These are phyloP conservation scores for Dryadomyces sulphureus DNA, from an alignment of 2,329 filamentous ascomycete genomes.

Conservation along the genomic window DNA sequence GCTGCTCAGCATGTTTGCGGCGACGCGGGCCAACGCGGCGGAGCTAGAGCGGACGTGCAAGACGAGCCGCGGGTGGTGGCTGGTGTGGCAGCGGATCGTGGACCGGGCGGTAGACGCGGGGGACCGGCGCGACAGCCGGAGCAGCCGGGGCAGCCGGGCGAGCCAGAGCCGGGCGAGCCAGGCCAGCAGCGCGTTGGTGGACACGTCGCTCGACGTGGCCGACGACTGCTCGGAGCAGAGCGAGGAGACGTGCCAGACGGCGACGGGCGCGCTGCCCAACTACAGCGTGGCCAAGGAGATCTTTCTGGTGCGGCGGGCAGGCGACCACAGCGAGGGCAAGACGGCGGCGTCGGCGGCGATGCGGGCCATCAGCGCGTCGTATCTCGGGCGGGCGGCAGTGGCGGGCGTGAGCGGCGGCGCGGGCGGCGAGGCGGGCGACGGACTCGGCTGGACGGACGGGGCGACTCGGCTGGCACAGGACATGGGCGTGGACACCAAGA, in stretches of 20 bases:
- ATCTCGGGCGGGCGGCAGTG: constrained; percentile 18
- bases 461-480: constrained; percentile 51
- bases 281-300: constrained; percentile 38
- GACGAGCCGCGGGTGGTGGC: constrained; percentile 54
- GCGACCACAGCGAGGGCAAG: constrained; percentile 30
- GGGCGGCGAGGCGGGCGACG: constrained; percentile 12
- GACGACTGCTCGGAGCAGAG: background rate
- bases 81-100: constrained; percentile 48
- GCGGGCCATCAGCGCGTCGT: constrained; percentile 7
- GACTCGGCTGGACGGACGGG: constrained; percentile 34
- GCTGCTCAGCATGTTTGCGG: constrained; percentile 40
- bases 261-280: constrained; percentile 1
- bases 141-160: too few relatives aligned
- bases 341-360: constrained; percentile 17
- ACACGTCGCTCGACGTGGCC: background rate
- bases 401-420: constrained; percentile 25
- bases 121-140: too few relatives aligned
- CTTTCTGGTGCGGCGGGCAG: constrained; percentile 43
- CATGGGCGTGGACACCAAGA: constrained; percentile 62
- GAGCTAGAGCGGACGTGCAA: constrained; percentile 49
- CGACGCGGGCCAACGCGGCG: constrained; percentile 25
- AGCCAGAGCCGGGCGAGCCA: too few relatives aligned
- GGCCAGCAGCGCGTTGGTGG: too few relatives aligned
- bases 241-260: background rate
- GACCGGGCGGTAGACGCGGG: constrained; percentile 16